Evolutionary conservation across 148 eudicot genomes (phyloP).

Genomic region (Selenicereus undatus): DNA sequence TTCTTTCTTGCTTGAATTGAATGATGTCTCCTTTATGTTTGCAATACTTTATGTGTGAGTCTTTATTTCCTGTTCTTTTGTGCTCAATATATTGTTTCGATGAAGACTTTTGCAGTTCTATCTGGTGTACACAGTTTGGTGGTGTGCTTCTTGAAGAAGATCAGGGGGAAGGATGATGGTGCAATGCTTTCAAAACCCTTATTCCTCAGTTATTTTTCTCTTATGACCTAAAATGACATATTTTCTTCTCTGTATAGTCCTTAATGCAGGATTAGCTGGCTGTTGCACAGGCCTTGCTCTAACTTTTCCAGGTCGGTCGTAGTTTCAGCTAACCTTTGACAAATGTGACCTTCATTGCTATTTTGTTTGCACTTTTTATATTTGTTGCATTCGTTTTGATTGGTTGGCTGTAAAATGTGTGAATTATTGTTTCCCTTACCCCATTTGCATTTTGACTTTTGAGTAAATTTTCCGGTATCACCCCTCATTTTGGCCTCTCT

Average conservation of each 20-base stretch:
- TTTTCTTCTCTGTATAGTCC: slow-evolving; percentile 39
- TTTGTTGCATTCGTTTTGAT: neutral
- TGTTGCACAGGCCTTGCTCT: slow-evolving; percentile 95
- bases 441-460: neutral
- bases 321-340: neutral
- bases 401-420: neutral
- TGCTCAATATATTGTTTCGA: slow-evolving; percentile 11
- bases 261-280: slow-evolving; percentile 93
- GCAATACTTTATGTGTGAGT: neutral
- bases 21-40: slow-evolving; percentile 2
- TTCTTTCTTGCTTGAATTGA: neutral
- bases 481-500: too few species aligned
- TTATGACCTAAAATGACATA: slow-evolving; percentile 9
- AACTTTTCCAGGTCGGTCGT: slow-evolving; percentile 68
- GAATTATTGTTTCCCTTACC: neutral
- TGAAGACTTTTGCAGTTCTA: slow-evolving; percentile 81
- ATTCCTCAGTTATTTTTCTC: neutral
- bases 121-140: slow-evolving; percentile 89
- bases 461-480: neutral
- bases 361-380: neutral
- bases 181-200: slow-evolving; percentile 14
- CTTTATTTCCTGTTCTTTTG: slow-evolving; percentile 6
- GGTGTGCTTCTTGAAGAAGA: slow-evolving; percentile 74
- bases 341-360: neutral
- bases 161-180: slow-evolving; percentile 96